phyloP scores from a whole-genome alignment of 805 yeast species.

The Metschnikowia rubicola region DNA sequence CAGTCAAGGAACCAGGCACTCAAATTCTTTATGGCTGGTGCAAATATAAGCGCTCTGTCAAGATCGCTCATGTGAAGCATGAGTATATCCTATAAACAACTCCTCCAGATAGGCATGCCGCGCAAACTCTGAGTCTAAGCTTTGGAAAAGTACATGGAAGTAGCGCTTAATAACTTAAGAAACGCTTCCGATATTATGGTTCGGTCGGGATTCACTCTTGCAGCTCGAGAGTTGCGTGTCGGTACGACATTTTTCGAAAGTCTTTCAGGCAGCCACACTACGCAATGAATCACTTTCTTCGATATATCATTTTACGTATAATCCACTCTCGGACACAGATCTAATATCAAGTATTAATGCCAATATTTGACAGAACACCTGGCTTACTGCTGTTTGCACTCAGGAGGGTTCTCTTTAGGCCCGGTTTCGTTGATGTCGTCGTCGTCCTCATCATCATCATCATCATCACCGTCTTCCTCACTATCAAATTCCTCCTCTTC shows the following conservation, averaged over 20 bases:
- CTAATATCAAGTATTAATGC: background rate
- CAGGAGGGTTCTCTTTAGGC: conserved; percentile 64
- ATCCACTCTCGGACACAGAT: background rate
- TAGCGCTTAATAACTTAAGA: too few species aligned
- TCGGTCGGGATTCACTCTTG: too few species aligned
- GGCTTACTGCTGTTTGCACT: conserved; percentile 64
- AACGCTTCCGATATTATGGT: too few species aligned
- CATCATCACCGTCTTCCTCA: conserved; percentile 25
- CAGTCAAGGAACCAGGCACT: too few species aligned
- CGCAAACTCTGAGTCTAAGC: too few species aligned
- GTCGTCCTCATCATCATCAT: conserved; percentile 57
- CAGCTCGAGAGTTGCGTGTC: too few species aligned
- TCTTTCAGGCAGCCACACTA: background rate
- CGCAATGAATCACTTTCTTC: background rate
- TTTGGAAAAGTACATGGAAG: too few species aligned
- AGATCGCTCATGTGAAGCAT: too few species aligned
- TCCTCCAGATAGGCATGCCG: too few species aligned
- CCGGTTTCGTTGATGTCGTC: conserved; percentile 56
- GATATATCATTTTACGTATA: background rate
- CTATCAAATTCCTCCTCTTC: conserved; percentile 45
- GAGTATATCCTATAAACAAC: too few species aligned
- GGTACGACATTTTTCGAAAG: background rate
- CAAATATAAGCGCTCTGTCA: too few species aligned
- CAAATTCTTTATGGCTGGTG: too few species aligned
- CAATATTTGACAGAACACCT: background rate